Evolutionary conservation across 345 rosid species (phyloP).

Genomic region (Iberis pinnata): DNA sequence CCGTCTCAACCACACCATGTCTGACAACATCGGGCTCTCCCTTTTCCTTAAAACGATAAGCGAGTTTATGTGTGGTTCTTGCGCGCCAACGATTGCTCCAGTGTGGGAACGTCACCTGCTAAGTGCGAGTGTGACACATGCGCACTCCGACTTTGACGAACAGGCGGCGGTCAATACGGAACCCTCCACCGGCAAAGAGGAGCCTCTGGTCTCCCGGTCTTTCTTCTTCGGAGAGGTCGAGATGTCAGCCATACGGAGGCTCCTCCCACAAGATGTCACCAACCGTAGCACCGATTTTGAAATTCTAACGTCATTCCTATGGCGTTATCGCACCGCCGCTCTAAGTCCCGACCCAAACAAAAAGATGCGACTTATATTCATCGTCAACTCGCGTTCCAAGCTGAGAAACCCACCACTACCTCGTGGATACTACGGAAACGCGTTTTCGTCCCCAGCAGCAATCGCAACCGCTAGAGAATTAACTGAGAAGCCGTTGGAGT

Average conservation of each 20-base stretch:
- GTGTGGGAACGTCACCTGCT: constrained; percentile 34
- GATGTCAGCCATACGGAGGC: constrained; percentile 23
- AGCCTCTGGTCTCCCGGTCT: constrained; percentile 13
- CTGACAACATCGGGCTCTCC: constrained; percentile 21
- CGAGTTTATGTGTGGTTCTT: constrained; percentile 22
- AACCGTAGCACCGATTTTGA: constrained; percentile 23
- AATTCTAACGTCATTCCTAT: constrained; percentile 28
- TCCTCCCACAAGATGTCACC: constrained; percentile 17
- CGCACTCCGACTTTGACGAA: constrained; percentile 26
- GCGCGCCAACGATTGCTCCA: constrained; percentile 23
- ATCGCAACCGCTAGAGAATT: constrained; percentile 25
- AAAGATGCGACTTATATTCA: constrained; percentile 28
- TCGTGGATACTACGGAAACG: constrained; percentile 42
- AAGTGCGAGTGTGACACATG: constrained; percentile 19
- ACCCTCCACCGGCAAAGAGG: neutral
- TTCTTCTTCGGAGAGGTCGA: constrained; percentile 28
- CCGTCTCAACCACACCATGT: constrained; percentile 26
- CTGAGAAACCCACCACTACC: constrained; percentile 22
- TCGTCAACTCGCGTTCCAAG: constrained; percentile 26
- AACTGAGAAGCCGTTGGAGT: constrained; percentile 22
- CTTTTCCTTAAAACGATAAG: constrained; percentile 24
- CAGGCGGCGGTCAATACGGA: neutral
- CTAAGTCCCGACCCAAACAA: constrained; percentile 19
- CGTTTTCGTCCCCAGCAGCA: constrained; percentile 28
- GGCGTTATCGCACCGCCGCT: constrained; percentile 35